Base-by-base conservation (phyloP, 345 rosid species). In the Noccaea bulbosa region DNA sequence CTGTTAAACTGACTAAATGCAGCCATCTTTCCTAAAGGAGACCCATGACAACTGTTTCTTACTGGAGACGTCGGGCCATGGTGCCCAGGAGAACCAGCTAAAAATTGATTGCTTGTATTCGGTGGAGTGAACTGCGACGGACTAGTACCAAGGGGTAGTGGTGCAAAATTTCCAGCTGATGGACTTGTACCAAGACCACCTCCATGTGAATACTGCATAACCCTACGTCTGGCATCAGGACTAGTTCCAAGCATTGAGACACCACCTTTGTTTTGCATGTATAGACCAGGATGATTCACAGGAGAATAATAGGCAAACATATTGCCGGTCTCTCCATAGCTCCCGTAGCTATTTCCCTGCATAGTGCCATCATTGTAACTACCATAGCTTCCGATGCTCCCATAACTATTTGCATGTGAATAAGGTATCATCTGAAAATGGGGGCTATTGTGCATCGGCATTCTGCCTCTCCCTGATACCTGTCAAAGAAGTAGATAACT, bases 91-190 rank as follows among this genome's bases (percentile, higher is more conserved):
- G 98, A 89, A 47, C 98, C 89, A 75, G 75, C 59, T 38, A 92
- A 79, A 73, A 79, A 72, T 51, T 88, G 96, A 81, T 81, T 50
- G 68, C 80, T 87, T 45, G 96, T 78, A 79, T 75, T 84, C 44
- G 98, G 97, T 52, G 99, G 98, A 56, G 98, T 91, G 67, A 89
- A 95, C 15, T 95, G 99, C 1, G 96, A 95, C 6, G 99, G 99
- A 81, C 99, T 95, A 40, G 89, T 88, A 51, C 98, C 99, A 15
- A 92, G 94, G 56, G 98, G 93, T 12, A 91, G 86, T 55, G 99
- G 85, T 11, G 94, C 97, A 72, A 88, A 88, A 83, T 80, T 91
- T 80, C 97, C 96, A 46, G 93, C 89, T 5, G 98, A 91, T 49
- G 98, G 96, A 82, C 97, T 91, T 77, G 87, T 34, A 46, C 98